A percentile compares a stretch with the other conserved stretches of the same genome.
phyloP scores from a whole-genome alignment of 805 yeast species.

The Candida caryicola region DNA sequence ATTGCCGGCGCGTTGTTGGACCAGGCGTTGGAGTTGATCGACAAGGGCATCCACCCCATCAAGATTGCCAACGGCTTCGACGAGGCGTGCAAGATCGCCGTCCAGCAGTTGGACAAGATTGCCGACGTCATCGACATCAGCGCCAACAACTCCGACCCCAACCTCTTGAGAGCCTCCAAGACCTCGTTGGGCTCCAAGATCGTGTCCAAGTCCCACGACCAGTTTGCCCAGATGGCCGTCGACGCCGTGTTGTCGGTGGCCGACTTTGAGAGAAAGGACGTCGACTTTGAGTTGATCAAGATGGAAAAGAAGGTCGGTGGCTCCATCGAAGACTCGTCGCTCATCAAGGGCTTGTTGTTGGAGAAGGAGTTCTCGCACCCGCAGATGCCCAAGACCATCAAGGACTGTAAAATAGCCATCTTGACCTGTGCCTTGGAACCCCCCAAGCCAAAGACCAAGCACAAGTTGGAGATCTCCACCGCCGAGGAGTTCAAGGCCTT shows the following conservation, averaged over 20 bases:
- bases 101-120: slow-evolving; percentile 65
- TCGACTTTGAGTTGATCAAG: slow-evolving; percentile 93
- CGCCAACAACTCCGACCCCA: slow-evolving; percentile 47
- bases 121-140: slow-evolving; percentile 63
- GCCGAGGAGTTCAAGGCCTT: slow-evolving; percentile 91
- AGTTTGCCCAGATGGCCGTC: slow-evolving; percentile 95
- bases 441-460: slow-evolving; percentile 98
- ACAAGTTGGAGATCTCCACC: slow-evolving; percentile 87
- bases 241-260: slow-evolving; percentile 93
- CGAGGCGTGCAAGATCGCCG: slow-evolving; percentile 92
- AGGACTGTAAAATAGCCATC: slow-evolving; percentile 85
- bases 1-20: slow-evolving; percentile 91
- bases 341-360: slow-evolving; percentile 87
- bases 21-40: slow-evolving; percentile 91
- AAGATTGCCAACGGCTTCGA: slow-evolving; percentile 96
- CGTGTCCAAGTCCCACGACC: slow-evolving; percentile 89
- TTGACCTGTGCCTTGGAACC: slow-evolving; percentile 99
- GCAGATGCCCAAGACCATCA: slow-evolving; percentile 85
- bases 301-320: slow-evolving; percentile 97
- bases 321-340: slow-evolving; percentile 75
- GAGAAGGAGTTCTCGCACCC: slow-evolving; percentile 98
- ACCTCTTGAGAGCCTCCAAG: slow-evolving; percentile 85
- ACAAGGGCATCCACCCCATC: slow-evolving; percentile 96
- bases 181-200: slow-evolving; percentile 95
- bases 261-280: slow-evolving; percentile 88